Percentiles rank a stretch among this genome's conserved stretches.
Conservation (phyloP, 208 protist species). For the Wallacemonas sp. region DNA sequence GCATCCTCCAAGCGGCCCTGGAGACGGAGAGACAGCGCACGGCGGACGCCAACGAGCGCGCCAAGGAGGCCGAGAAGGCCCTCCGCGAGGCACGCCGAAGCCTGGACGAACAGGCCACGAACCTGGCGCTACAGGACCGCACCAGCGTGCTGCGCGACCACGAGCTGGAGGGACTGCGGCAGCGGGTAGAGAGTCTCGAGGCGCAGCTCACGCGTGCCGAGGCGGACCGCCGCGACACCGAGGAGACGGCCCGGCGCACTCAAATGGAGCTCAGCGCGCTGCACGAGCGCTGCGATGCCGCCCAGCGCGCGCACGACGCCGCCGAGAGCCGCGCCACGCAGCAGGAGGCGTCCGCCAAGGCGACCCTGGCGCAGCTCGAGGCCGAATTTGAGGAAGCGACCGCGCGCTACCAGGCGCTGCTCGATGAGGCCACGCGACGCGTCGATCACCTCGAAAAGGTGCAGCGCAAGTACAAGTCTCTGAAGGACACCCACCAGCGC, state of each 20-base stretch:
- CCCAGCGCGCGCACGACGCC: conserved; percentile 15
- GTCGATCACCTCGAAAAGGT: conserved; percentile 62
- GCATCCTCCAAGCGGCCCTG: conserved; percentile 43
- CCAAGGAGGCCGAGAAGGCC: conserved; percentile 14
- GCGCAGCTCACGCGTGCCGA: conserved; percentile 1
- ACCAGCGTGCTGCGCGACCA: conserved; percentile 5
- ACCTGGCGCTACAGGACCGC: background rate
- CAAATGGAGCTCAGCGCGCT: conserved; percentile 31
- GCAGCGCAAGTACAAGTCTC: conserved; percentile 69
- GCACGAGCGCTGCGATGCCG: conserved; percentile 25
- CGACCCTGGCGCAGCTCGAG: conserved; percentile 58
- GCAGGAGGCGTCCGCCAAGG: conserved; percentile 50
- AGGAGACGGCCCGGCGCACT: conserved; percentile 27
- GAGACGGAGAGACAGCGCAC: conserved; percentile 52
- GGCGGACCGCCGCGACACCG: conserved; percentile 20
- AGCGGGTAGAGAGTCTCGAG: conserved; percentile 22
- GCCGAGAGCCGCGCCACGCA: conserved; percentile 38
- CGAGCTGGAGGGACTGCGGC: conserved; percentile 19
- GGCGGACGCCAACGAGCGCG: conserved; percentile 13
- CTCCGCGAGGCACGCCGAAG: conserved; percentile 15
- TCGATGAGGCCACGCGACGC: conserved; percentile 62
- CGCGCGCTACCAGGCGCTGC: conserved; percentile 65
- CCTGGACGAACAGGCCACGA: conserved; percentile 14
- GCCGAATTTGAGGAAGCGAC: conserved; percentile 66
- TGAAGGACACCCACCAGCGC: conserved; percentile 50